These are phyloP conservation scores for Aurifilum marmelostoma DNA, from an alignment of 2,329 filamentous ascomycete genomes.

Conservation along the genomic window DNA sequence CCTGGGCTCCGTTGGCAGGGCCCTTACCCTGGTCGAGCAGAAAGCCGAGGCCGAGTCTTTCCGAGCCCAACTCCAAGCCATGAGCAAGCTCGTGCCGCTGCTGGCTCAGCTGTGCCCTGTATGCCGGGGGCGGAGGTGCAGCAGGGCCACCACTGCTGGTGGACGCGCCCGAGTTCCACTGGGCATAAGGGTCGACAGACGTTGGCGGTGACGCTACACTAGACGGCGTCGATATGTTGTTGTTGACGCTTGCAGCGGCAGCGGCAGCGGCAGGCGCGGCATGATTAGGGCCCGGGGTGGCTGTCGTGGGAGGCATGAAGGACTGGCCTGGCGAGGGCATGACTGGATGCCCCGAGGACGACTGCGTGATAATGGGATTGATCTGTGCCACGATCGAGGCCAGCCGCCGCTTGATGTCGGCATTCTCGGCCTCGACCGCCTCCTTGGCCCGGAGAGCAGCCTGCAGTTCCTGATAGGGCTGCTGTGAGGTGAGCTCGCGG, in stretches of 20 bases:
- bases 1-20: conserved; percentile 52
- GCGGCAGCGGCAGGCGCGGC: too few relatives aligned
- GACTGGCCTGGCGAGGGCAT: conserved; percentile 35
- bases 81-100: conserved; percentile 56
- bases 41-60: conserved; percentile 74
- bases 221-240: conserved; percentile 44
- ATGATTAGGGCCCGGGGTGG: conserved; percentile 31
- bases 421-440: conserved; percentile 76
- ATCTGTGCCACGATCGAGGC: conserved; percentile 66
- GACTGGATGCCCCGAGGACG: conserved; percentile 33
- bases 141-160: conserved; percentile 26
- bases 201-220: conserved; percentile 42
- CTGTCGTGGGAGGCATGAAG: conserved; percentile 30
- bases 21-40: conserved; percentile 66
- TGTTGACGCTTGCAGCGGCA: conserved; percentile 32
- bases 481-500: conserved; percentile 74
- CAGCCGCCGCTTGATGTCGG: conserved; percentile 72
- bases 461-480: conserved; percentile 84
- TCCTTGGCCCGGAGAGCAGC: conserved; percentile 76
- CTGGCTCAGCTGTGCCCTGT: conserved; percentile 44
- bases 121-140: conserved; percentile 32
- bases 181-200: conserved; percentile 37
- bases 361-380: conserved; percentile 50
- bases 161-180: conserved; percentile 34
- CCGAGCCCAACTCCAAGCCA: conserved; percentile 63